Conservation (phyloP, 257 asterid genomes). For the Buddleja alternifolia region DNA sequence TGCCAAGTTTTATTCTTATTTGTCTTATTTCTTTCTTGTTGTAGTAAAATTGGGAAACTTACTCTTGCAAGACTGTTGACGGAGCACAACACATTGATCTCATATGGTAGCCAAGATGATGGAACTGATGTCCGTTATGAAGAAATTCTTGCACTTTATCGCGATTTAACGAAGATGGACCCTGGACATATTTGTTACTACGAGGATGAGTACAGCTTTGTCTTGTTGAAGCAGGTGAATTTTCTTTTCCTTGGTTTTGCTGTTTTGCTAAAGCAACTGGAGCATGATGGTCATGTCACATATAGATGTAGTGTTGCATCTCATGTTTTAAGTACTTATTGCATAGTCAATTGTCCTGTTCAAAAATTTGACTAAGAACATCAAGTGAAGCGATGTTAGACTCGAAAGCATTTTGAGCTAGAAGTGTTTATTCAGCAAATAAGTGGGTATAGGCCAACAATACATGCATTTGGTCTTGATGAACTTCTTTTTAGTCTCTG, state of each 20-base stretch:
- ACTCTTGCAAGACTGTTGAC: constrained; percentile 88
- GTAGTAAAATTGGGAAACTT: constrained; percentile 95
- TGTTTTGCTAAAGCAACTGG: constrained; percentile 10
- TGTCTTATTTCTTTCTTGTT: constrained; percentile 24
- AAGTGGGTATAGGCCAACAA: background rate
- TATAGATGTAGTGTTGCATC: constrained; percentile 11
- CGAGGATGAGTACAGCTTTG: constrained; percentile 75
- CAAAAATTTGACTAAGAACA: background rate
- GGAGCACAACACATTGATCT: constrained; percentile 63
- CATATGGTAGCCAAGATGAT: constrained; percentile 40
- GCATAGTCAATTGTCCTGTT: constrained; percentile 1
- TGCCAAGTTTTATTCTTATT: constrained; percentile 25
- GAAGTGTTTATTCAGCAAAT: constrained; percentile 6
- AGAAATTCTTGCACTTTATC: constrained; percentile 78
- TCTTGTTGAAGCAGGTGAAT: constrained; percentile 74
- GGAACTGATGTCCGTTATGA: constrained; percentile 43
- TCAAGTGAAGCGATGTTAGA: constrained; percentile 4
- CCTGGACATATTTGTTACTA: constrained; percentile 73
- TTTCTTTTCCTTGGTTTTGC: constrained; percentile 8
- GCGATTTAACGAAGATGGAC: constrained; percentile 75
- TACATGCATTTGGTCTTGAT: background rate
- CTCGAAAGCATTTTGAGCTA: background rate
- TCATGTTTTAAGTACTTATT: constrained; percentile 10
- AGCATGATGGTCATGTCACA: constrained; percentile 1
- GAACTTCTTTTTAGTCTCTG: background rate